Evolutionary conservation across 805 yeast species (phyloP), one percentile per base, ranked within the genome.

Genomic region (Yamadazyma endophytica): DNA sequence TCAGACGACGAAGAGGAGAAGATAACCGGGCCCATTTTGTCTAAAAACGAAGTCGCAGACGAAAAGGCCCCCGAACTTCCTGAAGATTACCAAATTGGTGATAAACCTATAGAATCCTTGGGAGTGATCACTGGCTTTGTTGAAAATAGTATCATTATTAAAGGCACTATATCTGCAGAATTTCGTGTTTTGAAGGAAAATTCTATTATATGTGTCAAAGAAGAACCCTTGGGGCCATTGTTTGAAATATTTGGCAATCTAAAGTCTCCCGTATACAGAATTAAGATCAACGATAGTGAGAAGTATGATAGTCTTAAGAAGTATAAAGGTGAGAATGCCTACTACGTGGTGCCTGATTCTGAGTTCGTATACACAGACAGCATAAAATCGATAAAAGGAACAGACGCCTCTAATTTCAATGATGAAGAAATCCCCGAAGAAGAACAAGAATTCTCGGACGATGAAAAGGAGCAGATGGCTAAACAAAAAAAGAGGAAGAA

Each of bases 401-500:
- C 88, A 2, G 98, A 92, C 61, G 98, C 98, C 0, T 83, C 95
- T 49, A 92, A 92, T 47, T 80, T 86, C 54, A 82, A 86, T 52
- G 98, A 92, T 55, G 97, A 92, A 59, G 98, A 92, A 49, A 58
- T 90, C 18, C 87, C 96, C 0, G 88, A 79, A 44, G 94, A 84
- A 18, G 97, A 92, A 54, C 95, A 86, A 54, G 97, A 90, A 52
- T 90, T 81, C 44, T 85, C 96, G 1, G 97, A 92, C 54, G 97
- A 92, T 56, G 97, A 90, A 51, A 75, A 75, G 39, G 97, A 92
- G 54, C 73, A 77, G 44, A 80, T 75, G 21, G 75, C 74, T 26
- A 89, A 82, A 50, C 74, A 71, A 32, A 56, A 68, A 14, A 79
- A 72, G 53, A 85, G 82, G 57, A 73, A 72, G 36, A 55, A 53